Percentiles rank a stretch among this genome's conserved stretches.
phyloP scores from a whole-genome alignment of 495 filamentous ascomycete genomes.

The Hyphodiscus hymeniophilus region DNA sequence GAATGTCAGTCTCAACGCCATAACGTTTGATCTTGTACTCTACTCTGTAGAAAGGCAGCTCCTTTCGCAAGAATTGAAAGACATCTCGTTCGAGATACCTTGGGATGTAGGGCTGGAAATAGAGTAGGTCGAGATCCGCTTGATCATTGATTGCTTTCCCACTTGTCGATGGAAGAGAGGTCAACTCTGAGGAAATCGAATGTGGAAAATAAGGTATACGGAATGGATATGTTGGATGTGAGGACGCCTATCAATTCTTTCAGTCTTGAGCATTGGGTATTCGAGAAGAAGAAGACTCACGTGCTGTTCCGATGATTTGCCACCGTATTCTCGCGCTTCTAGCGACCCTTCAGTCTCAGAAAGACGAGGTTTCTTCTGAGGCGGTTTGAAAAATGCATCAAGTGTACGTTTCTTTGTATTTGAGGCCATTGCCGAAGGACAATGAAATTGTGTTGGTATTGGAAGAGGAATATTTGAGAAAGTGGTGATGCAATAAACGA shows the following conservation, averaged over 20 bases:
- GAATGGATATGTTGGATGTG: conserved; percentile 55
- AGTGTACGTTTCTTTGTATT: conserved; percentile 39
- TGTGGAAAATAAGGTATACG: conserved; percentile 47
- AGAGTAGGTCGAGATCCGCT: conserved; percentile 56
- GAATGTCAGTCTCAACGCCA: conserved; percentile 46
- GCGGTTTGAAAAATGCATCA: conserved; percentile 42
- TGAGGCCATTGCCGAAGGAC: conserved; percentile 5
- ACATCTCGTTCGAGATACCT: conserved; percentile 41
- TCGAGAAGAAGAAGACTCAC: not conserved
- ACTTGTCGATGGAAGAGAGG: conserved; percentile 28
- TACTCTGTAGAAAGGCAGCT: conserved; percentile 66
- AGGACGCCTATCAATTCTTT: conserved; percentile 13
- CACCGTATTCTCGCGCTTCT: not conserved
- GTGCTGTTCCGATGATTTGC: not conserved
- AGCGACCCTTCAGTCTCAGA: not conserved
- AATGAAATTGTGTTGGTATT: not conserved
- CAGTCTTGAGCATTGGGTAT: not conserved
- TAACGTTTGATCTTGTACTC: conserved; percentile 58
- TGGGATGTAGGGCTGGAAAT: conserved; percentile 59
- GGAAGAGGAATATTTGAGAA: no score
- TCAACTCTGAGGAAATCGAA: conserved; percentile 20
- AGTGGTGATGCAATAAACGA: no score
- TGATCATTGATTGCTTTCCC: conserved; percentile 46
- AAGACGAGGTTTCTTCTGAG: conserved; percentile 28
- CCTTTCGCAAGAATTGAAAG: conserved; percentile 54